phyloP scores from a whole-genome alignment of 106 monocot genomes.

The Allium fistulosum region DNA sequence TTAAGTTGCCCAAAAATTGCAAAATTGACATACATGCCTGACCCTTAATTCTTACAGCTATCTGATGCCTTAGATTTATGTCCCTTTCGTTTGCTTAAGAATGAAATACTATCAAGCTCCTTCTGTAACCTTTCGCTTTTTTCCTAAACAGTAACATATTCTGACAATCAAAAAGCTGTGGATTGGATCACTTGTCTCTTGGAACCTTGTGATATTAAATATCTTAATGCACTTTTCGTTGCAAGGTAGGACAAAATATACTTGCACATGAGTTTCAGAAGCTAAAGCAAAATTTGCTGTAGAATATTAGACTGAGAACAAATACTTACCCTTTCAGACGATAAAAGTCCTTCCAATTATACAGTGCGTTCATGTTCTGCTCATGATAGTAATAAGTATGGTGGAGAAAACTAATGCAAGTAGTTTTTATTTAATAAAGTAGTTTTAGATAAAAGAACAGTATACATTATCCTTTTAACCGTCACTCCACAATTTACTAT shows the following conservation, averaged over 20 bases:
- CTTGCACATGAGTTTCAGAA: background rate
- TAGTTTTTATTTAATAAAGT: too few relatives aligned
- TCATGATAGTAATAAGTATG: slow-evolving; percentile 1
- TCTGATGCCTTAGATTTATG: slow-evolving; percentile 29
- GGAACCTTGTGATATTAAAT: too few relatives aligned
- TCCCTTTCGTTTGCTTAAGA: slow-evolving; percentile 48
- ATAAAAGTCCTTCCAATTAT: slow-evolving; percentile 23
- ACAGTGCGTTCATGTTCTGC: slow-evolving; percentile 29
- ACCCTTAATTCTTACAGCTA: too few relatives aligned
- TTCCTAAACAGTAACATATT: slow-evolving; percentile 30
- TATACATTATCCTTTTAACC: too few relatives aligned
- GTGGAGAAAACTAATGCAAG: too few relatives aligned
- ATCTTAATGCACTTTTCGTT: too few relatives aligned
- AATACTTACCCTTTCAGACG: slow-evolving; percentile 33
- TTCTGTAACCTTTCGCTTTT: slow-evolving; percentile 50
- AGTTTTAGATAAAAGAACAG: too few relatives aligned
- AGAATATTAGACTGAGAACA: background rate
- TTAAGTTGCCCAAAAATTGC: too few relatives aligned
- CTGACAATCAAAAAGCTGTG: background rate
- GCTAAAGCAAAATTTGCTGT: background rate
- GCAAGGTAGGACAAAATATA: background rate
- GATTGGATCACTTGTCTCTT: too few relatives aligned
- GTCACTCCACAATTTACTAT: too few relatives aligned
- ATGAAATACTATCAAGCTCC: slow-evolving; percentile 59
- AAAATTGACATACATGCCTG: too few relatives aligned